These are phyloP conservation scores for Didymella keratinophila DNA, from an alignment of 2,329 filamentous ascomycete genomes.

Conservation along the genomic window DNA sequence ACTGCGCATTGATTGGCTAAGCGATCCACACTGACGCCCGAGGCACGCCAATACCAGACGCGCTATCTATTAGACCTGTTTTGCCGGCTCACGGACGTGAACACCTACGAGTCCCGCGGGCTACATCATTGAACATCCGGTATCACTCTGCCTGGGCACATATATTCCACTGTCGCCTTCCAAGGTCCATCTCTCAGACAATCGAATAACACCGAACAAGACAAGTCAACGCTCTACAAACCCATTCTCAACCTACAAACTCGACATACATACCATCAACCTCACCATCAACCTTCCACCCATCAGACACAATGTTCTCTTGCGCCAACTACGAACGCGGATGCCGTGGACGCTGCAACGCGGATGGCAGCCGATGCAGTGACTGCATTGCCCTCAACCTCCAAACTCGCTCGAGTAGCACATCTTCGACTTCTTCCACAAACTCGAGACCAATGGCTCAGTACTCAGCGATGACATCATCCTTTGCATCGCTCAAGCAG, in stretches of 20 bases:
- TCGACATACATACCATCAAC: not conserved
- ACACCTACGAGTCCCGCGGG: conserved; percentile 15
- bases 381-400: conserved; percentile 53
- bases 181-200: not conserved
- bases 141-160: conserved; percentile 30
- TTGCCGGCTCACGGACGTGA: conserved; percentile 29
- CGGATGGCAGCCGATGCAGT: conserved; percentile 47
- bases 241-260: not conserved
- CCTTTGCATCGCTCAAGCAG: conserved; percentile 51
- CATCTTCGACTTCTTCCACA: conserved; percentile 44
- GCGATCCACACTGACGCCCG: conserved; percentile 21
- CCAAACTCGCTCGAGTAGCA: conserved; percentile 42
- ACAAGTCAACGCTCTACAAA: not conserved
- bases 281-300: not conserved
- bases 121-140: conserved; percentile 45
- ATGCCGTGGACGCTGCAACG: conserved; percentile 54
- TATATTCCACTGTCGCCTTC: conserved; percentile 36
- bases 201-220: not conserved
- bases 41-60: conserved; percentile 19
- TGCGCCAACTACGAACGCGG: conserved; percentile 56
- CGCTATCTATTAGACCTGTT: conserved; percentile 31
- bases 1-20: conserved; percentile 14
- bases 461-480: conserved; percentile 52
- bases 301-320: conserved; percentile 50
- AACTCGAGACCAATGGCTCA: conserved; percentile 34